phyloP scores from a whole-genome alignment of 2,329 filamentous ascomycete species.

The Cordyceps farinosa region DNA sequence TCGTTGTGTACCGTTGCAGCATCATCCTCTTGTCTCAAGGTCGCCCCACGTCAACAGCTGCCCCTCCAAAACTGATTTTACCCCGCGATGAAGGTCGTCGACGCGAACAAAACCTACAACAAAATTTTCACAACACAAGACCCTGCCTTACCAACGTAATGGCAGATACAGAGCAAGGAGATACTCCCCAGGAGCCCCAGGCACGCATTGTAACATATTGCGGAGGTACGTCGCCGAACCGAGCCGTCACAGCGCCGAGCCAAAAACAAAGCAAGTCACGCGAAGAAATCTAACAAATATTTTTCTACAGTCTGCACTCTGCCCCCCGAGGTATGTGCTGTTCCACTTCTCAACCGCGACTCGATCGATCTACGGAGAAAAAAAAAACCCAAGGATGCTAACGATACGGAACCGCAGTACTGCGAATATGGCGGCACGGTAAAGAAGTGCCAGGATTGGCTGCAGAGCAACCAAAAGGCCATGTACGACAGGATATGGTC shows the following conservation, averaged over 20 bases:
- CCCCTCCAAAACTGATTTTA: constrained; percentile 17
- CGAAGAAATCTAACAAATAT: constrained; percentile 1
- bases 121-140: neutral
- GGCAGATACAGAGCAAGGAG: constrained; percentile 51
- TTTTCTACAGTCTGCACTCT: constrained; percentile 55
- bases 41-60: constrained; percentile 15
- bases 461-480: constrained; percentile 67
- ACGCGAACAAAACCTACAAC: constrained; percentile 6
- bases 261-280: neutral
- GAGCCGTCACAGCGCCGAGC: neutral
- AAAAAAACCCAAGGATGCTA: constrained; percentile 20
- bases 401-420: constrained; percentile 60
- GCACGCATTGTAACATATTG: constrained; percentile 54
- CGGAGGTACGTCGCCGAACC: constrained; percentile 46
- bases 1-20: neutral
- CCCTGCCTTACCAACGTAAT: constrained; percentile 33
- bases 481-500: constrained; percentile 83
- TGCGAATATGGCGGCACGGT: constrained; percentile 97
- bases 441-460: constrained; percentile 97
- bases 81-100: constrained; percentile 15
- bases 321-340: constrained; percentile 54
- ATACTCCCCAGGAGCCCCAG: constrained; percentile 45
- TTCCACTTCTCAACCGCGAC: constrained; percentile 4
- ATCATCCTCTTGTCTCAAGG: neutral
- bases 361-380: constrained; percentile 14